These are phyloP conservation scores for Scleromitrula shiraiana DNA, from an alignment of 2,329 filamentous ascomycete genomes.

Conservation along the genomic window DNA sequence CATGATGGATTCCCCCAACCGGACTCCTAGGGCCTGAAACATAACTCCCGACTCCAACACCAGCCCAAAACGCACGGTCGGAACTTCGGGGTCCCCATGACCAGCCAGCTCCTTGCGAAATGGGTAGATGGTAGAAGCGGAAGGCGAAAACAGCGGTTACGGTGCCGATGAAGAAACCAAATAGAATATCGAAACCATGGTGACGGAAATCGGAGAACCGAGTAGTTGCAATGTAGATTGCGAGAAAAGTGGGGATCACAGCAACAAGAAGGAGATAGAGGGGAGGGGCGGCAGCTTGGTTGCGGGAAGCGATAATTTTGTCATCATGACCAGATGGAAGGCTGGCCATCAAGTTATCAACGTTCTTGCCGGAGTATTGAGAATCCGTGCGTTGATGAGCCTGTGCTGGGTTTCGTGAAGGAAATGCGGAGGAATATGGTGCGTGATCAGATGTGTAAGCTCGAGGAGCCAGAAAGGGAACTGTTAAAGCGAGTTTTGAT, in stretches of 20 bases:
- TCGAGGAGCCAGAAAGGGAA: constrained; percentile 56
- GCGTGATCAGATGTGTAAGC: constrained; percentile 40
- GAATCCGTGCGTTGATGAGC: not conserved
- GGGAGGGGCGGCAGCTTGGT: constrained; percentile 74
- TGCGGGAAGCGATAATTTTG: constrained; percentile 46
- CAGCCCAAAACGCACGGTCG: constrained; percentile 70
- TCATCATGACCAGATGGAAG: constrained; percentile 23
- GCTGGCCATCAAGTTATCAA: not conserved
- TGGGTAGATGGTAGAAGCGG: constrained; percentile 77
- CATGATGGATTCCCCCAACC: constrained; percentile 1
- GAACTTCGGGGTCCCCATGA: constrained; percentile 73
- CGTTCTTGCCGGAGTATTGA: not conserved
- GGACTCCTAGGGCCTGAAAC: constrained; percentile 23
- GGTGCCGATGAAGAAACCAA: constrained; percentile 72
- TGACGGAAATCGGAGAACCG: constrained; percentile 86
- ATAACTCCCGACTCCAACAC: constrained; percentile 43
- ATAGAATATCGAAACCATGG: constrained; percentile 86
- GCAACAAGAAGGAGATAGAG: constrained; percentile 66
- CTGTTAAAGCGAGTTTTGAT: constrained; percentile 68
- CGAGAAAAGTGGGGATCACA: constrained; percentile 62
- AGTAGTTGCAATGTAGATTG: constrained; percentile 76
- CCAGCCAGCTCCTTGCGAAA: constrained; percentile 75
- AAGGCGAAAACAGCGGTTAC: constrained; percentile 67
- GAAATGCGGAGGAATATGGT: constrained; percentile 58
- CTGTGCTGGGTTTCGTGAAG: constrained; percentile 47